Evolutionary conservation across 306 rosid genomes (phyloP), one percentile per base, ranked within the genome.

Genomic region (Fragaria nilgerrensis): DNA sequence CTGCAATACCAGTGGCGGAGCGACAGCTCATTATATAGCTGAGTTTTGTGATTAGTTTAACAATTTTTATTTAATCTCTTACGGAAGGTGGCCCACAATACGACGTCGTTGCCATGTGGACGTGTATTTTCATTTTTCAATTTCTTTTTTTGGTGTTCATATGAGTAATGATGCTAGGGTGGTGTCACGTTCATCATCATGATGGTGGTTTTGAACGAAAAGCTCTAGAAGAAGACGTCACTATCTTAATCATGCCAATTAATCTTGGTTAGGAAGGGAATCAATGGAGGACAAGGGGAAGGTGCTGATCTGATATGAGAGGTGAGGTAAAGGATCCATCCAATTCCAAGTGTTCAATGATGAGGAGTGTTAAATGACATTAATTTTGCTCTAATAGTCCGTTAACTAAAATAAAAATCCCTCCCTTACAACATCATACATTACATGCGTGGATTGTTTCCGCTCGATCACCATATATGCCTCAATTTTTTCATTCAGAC

Each of bases 181-280:
- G 86, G 87, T 90, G 98, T 94, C 98, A 93, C 89, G 96, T 91
- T 85, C 84, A 67, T 85, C 96, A 85, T 83, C 94, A 55, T 55
- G 14, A 84, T 79, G 80, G 68, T 78, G 79, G 78, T 82, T 80
- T 68, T 52, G n/a, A 59, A 68, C 81, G 49, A 19, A 77, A 67
- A 5, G 7, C 34, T 39, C 27, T 7, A 32, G 37, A 39, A 78
- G 84, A 89, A 80, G 79, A 71, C 34, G 82, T 82, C 79, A 64
- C 56, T 53, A 17, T 43, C 45, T 80, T 65, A 64, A 64, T 64
- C 44, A 32, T 64, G 43, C 59, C 23, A 3, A 8, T 55, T 22
- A 37, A 20, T 10, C 9, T 4, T 61, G 15, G 66, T 27, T 61
- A 61, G 37, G 27, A 61, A 9, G 17, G 70, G n/a, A 7, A 39